phyloP scores from a whole-genome alignment of 2,329 filamentous ascomycete species.

The Clonostachys sp. region DNA sequence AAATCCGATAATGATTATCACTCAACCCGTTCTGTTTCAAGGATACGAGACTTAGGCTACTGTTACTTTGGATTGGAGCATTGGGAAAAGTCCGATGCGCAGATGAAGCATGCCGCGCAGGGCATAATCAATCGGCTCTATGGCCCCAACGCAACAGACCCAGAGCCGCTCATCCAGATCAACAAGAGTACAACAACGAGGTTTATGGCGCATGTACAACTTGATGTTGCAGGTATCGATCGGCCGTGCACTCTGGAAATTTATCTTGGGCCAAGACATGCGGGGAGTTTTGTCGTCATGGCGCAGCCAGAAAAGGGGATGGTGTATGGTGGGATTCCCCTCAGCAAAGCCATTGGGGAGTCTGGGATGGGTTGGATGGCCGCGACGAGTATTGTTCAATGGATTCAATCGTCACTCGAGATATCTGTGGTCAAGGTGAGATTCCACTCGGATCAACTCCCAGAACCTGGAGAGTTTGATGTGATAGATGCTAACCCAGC shows the following conservation, averaged over 20 bases:
- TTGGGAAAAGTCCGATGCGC: conserved; percentile 18
- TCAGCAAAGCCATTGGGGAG: conserved; percentile 61
- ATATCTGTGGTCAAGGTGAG: conserved; percentile 25
- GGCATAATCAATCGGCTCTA: conserved; percentile 26
- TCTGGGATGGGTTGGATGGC: conserved; percentile 36
- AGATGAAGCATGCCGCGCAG: conserved; percentile 22
- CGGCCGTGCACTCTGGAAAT: conserved; percentile 26
- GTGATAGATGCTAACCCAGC: too few relatives aligned
- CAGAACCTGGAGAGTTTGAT: too few relatives aligned
- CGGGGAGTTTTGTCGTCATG: conserved; percentile 28
- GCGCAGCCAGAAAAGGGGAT: conserved; percentile 22
- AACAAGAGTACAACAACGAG: conserved; percentile 14
- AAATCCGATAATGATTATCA: conserved; percentile 28
- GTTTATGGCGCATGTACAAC: conserved; percentile 25
- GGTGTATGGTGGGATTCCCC: conserved; percentile 26
- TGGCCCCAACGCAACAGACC: conserved; percentile 4
- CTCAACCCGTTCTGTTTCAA: conserved; percentile 28
- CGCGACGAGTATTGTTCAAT: conserved; percentile 12
- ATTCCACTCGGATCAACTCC: too few relatives aligned
- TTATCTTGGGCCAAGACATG: conserved; percentile 21
- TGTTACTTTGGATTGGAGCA: conserved; percentile 29
- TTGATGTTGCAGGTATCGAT: conserved; percentile 26
- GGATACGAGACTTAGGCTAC: conserved; percentile 29
- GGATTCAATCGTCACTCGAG: conserved; percentile 17
- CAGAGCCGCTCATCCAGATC: neutral